A percentile compares a stretch with the other conserved stretches of the same genome.
phyloP scores from a whole-genome alignment of 2,329 filamentous ascomycete species.

The Seiridium unicorne region DNA sequence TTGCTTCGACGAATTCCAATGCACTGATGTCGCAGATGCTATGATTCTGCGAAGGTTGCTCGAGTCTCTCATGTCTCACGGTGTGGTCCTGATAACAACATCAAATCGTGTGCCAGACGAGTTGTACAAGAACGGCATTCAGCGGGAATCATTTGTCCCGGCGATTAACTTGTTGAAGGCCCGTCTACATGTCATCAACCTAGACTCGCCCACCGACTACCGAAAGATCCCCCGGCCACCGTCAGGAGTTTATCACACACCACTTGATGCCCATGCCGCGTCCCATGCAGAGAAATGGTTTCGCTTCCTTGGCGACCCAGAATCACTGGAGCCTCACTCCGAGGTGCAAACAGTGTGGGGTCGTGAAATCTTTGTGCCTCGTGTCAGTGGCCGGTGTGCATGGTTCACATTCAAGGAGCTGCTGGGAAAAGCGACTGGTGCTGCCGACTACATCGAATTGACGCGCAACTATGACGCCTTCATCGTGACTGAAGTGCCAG shows the following conservation, averaged over 20 bases:
- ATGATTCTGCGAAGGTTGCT: constrained; percentile 93
- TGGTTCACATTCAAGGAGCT: constrained; percentile 93
- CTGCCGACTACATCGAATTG: constrained; percentile 92
- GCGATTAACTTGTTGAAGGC: constrained; percentile 90
- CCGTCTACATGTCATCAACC: constrained; percentile 83
- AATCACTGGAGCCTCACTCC: constrained; percentile 70
- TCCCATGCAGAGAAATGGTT: constrained; percentile 95
- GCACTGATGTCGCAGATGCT: constrained; percentile 95
- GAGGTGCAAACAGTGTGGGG: constrained; percentile 90
- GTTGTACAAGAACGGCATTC: constrained; percentile 96
- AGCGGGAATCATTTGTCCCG: constrained; percentile 91
- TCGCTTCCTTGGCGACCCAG: constrained; percentile 82
- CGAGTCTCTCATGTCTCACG: constrained; percentile 90
- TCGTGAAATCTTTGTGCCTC: constrained; percentile 81
- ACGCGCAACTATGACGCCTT: constrained; percentile 89
- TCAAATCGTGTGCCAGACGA: constrained; percentile 96
- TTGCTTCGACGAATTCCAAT: constrained; percentile 99
- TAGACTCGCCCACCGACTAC: constrained; percentile 95
- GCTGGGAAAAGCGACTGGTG: constrained; percentile 83
- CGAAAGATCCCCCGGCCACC: constrained; percentile 93
- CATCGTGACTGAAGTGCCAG: constrained; percentile 85
- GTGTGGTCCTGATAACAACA: constrained; percentile 94
- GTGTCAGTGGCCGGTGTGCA: constrained; percentile 82
- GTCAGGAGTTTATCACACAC: constrained; percentile 90
- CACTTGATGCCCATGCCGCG: constrained; percentile 73